Percentiles rank a stretch among this genome's conserved stretches.
phyloP scores from a whole-genome alignment of 176 grass and related monocot species.

The Musa beccarii region DNA sequence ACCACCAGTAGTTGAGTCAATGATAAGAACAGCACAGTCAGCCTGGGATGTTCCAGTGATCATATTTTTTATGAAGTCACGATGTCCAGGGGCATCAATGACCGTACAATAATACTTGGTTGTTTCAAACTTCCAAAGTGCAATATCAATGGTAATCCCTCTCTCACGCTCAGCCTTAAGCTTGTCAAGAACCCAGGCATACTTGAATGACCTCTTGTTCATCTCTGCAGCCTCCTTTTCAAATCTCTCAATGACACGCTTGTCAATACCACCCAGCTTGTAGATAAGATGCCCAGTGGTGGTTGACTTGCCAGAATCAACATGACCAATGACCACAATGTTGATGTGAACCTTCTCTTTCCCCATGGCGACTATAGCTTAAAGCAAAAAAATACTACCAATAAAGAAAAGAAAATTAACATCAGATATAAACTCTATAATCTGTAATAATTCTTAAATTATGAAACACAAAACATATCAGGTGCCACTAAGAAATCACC shows the following conservation, averaged over 20 bases:
- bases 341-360: constrained; percentile 80
- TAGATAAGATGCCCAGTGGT: constrained; percentile 84
- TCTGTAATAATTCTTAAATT: no score
- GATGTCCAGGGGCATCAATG: constrained; percentile 76
- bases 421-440: not conserved
- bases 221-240: constrained; percentile 73
- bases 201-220: constrained; percentile 86
- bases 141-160: constrained; percentile 71
- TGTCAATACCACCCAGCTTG: constrained; percentile 87
- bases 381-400: not conserved
- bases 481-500: no score
- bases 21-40: constrained; percentile 72
- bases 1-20: constrained; percentile 81
- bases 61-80: constrained; percentile 91
- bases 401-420: not conserved
- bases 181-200: constrained; percentile 84
- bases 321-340: constrained; percentile 76
- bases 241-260: constrained; percentile 76
- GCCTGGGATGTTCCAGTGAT: constrained; percentile 79
- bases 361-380: constrained; percentile 31
- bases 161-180: constrained; percentile 80
- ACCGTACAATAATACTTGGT: constrained; percentile 77
- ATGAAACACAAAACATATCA: no score
- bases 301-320: constrained; percentile 77
- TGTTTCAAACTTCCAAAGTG: constrained; percentile 72